Percentiles rank a stretch among this genome's conserved stretches.
These are phyloP conservation scores for Hanseniaspora osmophila DNA, from an alignment of 805 yeast genomes.

Conservation along the genomic window DNA sequence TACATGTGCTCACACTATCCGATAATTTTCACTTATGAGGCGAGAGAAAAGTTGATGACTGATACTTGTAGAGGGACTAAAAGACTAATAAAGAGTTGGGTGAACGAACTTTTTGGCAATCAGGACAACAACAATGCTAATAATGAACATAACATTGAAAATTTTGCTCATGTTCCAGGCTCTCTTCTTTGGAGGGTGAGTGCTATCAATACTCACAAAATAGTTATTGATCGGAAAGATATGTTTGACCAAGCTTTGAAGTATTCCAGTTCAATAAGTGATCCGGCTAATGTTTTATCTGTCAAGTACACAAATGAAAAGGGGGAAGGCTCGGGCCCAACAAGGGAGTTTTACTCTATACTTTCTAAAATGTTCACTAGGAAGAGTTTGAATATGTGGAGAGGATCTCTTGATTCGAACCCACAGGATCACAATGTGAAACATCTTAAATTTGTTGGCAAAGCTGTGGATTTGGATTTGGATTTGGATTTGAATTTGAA, in stretches of 20 bases:
- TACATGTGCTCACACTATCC: slow-evolving; percentile 61
- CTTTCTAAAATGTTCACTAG: slow-evolving; percentile 64
- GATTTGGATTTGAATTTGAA: too few species aligned
- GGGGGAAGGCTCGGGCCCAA: slow-evolving; percentile 96
- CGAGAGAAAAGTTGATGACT: slow-evolving; percentile 63
- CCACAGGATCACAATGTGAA: background rate
- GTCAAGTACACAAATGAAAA: slow-evolving; percentile 81
- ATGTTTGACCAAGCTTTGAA: slow-evolving; percentile 67
- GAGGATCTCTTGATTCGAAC: slow-evolving; percentile 19
- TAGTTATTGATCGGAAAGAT: slow-evolving; percentile 57
- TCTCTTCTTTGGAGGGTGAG: background rate
- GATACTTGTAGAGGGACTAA: slow-evolving; percentile 87
- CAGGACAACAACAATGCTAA: slow-evolving; percentile 12
- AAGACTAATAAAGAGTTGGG: slow-evolving; percentile 70
- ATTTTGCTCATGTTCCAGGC: background rate
- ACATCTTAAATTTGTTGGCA: background rate
- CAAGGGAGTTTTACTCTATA: slow-evolving; percentile 77
- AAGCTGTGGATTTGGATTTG: background rate
- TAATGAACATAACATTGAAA: background rate
- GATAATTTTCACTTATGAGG: slow-evolving; percentile 72
- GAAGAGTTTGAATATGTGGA: slow-evolving; percentile 54
- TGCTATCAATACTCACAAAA: slow-evolving; percentile 55
- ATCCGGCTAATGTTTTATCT: slow-evolving; percentile 70
- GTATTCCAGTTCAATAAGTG: slow-evolving; percentile 60
- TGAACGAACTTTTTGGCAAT: slow-evolving; percentile 29